Percentiles rank a stretch among this genome's conserved stretches.
phyloP scores from a whole-genome alignment of 169 alveolate species.

The Plasmodium vivax region DNA sequence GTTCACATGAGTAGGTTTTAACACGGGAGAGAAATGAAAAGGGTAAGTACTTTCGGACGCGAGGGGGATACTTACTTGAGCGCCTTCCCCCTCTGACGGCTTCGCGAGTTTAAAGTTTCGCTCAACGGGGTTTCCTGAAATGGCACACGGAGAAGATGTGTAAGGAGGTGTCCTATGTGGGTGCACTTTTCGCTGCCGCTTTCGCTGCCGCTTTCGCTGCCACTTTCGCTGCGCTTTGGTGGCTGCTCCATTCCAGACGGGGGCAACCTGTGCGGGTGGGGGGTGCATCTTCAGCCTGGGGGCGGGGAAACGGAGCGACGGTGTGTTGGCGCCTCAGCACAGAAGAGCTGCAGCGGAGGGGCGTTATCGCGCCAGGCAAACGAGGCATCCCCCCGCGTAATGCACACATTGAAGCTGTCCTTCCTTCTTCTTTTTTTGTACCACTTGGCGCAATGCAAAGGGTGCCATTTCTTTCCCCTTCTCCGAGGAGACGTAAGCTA shows the following conservation, averaged over 20 bases:
- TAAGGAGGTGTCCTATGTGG: neutral
- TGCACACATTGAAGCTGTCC: neutral
- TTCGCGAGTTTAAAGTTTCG: neutral
- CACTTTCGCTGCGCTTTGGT: neutral
- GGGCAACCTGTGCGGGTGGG: neutral
- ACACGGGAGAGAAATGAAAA: neutral
- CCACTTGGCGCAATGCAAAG: neutral
- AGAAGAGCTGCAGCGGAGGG: neutral
- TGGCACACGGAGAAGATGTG: neutral
- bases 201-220: neutral
- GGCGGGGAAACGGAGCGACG: neutral
- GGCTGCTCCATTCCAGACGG: neutral
- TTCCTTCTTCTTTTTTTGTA: neutral
- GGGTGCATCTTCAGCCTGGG: neutral
- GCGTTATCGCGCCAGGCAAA: neutral
- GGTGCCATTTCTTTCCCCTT: neutral
- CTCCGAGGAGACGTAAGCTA: slow-evolving; percentile 22
- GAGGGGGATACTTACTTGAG: neutral
- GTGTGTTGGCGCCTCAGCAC: neutral
- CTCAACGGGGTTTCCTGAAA: neutral
- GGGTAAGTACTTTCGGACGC: neutral
- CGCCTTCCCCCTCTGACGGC: neutral
- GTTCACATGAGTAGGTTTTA: neutral
- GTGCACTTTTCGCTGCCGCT: neutral
- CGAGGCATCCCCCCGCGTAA: neutral